A percentile compares a stretch with the other conserved stretches of the same genome.
phyloP scores from a whole-genome alignment of 441 rosid species.

The Jatropha podagrica region DNA sequence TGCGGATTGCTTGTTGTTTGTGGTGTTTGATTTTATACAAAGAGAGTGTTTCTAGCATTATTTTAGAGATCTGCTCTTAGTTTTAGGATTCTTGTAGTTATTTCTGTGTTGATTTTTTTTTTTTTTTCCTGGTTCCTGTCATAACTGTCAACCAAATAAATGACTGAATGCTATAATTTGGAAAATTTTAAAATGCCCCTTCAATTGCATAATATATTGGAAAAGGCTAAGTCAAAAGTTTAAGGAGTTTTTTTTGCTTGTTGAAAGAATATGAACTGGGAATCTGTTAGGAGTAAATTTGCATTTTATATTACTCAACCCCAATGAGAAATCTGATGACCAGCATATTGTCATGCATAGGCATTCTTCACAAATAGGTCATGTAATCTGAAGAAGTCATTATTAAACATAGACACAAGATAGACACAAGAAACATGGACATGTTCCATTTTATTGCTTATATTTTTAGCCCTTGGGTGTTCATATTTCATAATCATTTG shows the following conservation, averaged over 20 bases:
- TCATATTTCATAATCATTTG: not conserved
- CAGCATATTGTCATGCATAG: not conserved
- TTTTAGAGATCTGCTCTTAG: constrained; percentile 38
- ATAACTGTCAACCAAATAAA: constrained; percentile 13
- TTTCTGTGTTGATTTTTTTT: constrained; percentile 20
- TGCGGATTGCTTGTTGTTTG: constrained; percentile 9
- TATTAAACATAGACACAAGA: not conserved
- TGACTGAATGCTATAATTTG: constrained; percentile 7
- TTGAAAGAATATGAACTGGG: constrained; percentile 6
- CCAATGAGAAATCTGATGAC: not conserved
- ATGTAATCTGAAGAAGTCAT: not conserved
- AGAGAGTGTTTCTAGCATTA: constrained; percentile 17
- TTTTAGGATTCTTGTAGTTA: constrained; percentile 18
- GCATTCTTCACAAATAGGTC: not conserved
- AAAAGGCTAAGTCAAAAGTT: not conserved
- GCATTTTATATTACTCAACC: not conserved
- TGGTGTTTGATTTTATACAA: constrained; percentile 12
- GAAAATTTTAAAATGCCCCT: not conserved
- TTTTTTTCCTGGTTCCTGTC: not conserved
- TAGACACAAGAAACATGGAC: not conserved
- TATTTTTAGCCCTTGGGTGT: not conserved
- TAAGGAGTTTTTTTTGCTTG: not conserved
- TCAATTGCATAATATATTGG: not conserved
- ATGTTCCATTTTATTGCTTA: not conserved
- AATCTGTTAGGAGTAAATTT: constrained; percentile 6